These are phyloP conservation scores for Suaeda aralocaspica DNA, from an alignment of 148 eudicot species.

Conservation along the genomic window DNA sequence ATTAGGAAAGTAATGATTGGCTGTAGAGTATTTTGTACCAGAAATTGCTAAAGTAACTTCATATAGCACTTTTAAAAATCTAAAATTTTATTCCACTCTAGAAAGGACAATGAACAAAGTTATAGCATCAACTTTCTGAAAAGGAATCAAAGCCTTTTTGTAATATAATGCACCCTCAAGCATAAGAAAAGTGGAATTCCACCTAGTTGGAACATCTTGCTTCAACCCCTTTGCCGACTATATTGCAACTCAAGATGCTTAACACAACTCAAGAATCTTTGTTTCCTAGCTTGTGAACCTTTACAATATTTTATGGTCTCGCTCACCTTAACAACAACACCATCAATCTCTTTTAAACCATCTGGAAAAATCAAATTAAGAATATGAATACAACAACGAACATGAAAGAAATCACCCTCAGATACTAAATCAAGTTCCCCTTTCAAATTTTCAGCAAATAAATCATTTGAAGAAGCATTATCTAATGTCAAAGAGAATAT, in stretches of 20 bases:
- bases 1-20: not conserved
- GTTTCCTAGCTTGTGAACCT: not conserved
- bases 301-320: conserved; percentile 3
- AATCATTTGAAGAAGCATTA: not conserved
- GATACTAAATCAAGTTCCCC: not conserved
- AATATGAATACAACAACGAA: too few relatives aligned
- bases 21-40: too few relatives aligned
- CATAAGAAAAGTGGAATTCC: too few relatives aligned
- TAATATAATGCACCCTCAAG: not conserved
- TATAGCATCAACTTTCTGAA: not conserved
- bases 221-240: not conserved
- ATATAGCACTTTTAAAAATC: too few relatives aligned
- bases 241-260: not conserved
- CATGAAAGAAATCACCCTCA: too few relatives aligned
- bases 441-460: not conserved
- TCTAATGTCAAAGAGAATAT: not conserved
- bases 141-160: not conserved
- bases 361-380: not conserved
- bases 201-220: conserved; percentile 4
- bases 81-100: not conserved
- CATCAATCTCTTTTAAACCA: not conserved
- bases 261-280: not conserved
- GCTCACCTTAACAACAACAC: not conserved
- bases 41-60: too few relatives aligned
- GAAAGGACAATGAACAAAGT: not conserved